These are phyloP conservation scores for Microsporum canis DNA, from an alignment of 2,329 filamentous ascomycete genomes.

Conservation along the genomic window DNA sequence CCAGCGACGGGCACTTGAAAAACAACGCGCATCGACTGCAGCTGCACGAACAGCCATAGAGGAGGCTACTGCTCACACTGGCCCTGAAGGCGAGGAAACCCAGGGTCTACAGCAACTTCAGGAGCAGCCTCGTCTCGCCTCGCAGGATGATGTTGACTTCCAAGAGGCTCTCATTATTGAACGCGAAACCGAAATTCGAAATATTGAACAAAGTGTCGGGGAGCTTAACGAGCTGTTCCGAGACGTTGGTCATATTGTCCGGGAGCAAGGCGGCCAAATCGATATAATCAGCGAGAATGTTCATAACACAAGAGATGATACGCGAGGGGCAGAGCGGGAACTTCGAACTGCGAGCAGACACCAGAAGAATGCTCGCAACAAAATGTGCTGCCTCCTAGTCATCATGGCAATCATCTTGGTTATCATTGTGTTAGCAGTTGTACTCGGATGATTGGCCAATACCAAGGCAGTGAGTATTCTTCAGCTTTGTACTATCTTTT, in stretches of 20 bases:
- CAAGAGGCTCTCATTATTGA: slow-evolving; percentile 92
- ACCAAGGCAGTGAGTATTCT: background rate
- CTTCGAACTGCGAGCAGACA: slow-evolving; percentile 76
- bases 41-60: slow-evolving; percentile 74
- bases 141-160: slow-evolving; percentile 94
- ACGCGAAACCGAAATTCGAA: slow-evolving; percentile 90
- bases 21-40: slow-evolving; percentile 74
- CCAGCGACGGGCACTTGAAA: slow-evolving; percentile 83
- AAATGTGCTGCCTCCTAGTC: slow-evolving; percentile 81
- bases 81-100: slow-evolving; percentile 35
- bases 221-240: slow-evolving; percentile 95
- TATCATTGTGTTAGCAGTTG: slow-evolving; percentile 77
- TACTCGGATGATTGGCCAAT: slow-evolving; percentile 49
- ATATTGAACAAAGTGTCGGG: slow-evolving; percentile 91
- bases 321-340: slow-evolving; percentile 73
- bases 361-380: slow-evolving; percentile 90
- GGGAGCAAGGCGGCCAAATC: slow-evolving; percentile 80
- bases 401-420: slow-evolving; percentile 81
- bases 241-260: slow-evolving; percentile 95
- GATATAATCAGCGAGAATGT: slow-evolving; percentile 84
- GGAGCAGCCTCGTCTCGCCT: slow-evolving; percentile 66
- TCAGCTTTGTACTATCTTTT: background rate
- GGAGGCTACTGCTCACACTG: slow-evolving; percentile 32
- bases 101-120: slow-evolving; percentile 61
- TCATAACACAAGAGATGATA: slow-evolving; percentile 68